Evolutionary conservation across 768 basidiomycete species (phyloP), one percentile per base, ranked within the genome.

Genomic region (Hericium coralloides): DNA sequence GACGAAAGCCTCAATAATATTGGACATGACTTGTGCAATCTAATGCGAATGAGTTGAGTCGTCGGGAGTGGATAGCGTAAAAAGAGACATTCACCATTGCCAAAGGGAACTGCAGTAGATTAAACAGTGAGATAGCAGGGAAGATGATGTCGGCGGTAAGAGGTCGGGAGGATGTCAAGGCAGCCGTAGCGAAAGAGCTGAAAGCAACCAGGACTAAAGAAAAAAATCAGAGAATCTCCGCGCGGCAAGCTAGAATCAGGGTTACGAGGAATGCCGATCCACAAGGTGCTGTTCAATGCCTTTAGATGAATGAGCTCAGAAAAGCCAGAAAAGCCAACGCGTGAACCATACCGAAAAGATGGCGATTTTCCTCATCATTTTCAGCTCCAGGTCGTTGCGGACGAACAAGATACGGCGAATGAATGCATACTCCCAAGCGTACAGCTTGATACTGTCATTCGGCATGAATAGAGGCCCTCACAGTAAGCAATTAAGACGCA

Each of bases 381-480:
- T 83, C 50, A 98, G 68, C 67, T 95, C 94, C 61, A 84, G 74
- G 56, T 90, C 81, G 66, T 95, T 93, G 45, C 93, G 77, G 2
- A 94, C 87, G 20, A 81, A 76, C n/a, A 85, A 71, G 31, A 98
- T 79, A 55, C 84, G 85, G 52, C 84, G 77, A 26, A 90, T 79
- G 66, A 98, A 98, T 3, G 90, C 87, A 63, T 86, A 82, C 72
- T 98, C 95, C 95, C 95, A 98, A 2, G 89, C 91, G 69, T 95
- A 95, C 4, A 94, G 72, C 67, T 94, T 92, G 68, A 94, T 91
- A 60, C 89, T 90, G 58, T 25, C 31, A 50, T 10, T 52, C 4
- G 22, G 17, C n/a, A 38, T 20, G 15, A 20, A 52, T 18, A 52
- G 25, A 14, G 10, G 10, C 31, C 18, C 17, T 18, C 4, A 9